Evolutionary conservation across 2,329 filamentous ascomycete species (phyloP), one percentile per base, ranked within the genome.

Genomic region (Fusarium keratoplasticum): DNA sequence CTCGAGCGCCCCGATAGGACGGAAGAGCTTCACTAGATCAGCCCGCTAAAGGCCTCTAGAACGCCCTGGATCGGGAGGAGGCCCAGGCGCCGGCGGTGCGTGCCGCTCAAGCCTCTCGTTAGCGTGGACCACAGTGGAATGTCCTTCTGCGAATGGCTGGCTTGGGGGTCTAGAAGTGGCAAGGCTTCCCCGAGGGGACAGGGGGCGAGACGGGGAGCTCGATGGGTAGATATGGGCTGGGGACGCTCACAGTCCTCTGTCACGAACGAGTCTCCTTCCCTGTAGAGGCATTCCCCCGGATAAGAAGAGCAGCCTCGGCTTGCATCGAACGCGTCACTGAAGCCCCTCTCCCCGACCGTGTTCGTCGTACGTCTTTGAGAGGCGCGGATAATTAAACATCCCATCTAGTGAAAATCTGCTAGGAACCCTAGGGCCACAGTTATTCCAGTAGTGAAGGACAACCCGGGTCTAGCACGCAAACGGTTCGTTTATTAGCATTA

Each of bases 361-460:
- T 50, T 44, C 33, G 10, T 54, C 61, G 14, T 36, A 25, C 52
- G 20, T 57, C 31, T 57, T 57, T 22, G 4, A 55, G 20, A 57
- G 27, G 20, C 54, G 20, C 54, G 31, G 54, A 36, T 57, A 25
- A 57, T 20, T 18, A 38, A n/a, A 57, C 52, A 57, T 27, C 44
- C 29, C 31, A 57, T 33, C 52, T 36, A 36, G 29, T 35, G 22
- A 25, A 58, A 20, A 25, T 36, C 38, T n/a, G 20, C 47, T 36
- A 14, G 36, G 40, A 47, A 61, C 29, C 42, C 52, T 61, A 38
- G 33, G 42, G 64, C 61, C 64, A 69, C 58, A 25, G 61, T 73
- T 74, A 61, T 69, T 63, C 47, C 64, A 72, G 40, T 65, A 72
- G 36, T 58, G 68, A 62, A 61, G 62, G 27, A 50, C 52, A 33